Percentiles rank a stretch among this genome's conserved stretches.
These are phyloP conservation scores for Luffa acutangula DNA, from an alignment of 306 rosid genomes.

Conservation along the genomic window DNA sequence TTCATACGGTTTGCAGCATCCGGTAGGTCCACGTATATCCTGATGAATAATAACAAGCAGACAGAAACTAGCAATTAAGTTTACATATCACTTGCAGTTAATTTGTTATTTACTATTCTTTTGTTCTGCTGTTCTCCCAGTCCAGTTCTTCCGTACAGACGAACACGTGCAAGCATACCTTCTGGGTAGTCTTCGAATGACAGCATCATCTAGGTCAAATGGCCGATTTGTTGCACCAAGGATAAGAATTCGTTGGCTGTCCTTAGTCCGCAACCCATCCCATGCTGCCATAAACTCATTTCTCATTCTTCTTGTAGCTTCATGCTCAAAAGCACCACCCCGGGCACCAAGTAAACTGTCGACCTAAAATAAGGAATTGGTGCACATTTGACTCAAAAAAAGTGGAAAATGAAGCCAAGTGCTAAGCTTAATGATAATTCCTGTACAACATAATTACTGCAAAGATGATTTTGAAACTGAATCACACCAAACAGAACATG, in stretches of 20 bases:
- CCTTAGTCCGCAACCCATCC: slow-evolving; percentile 97
- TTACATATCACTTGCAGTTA: not conserved
- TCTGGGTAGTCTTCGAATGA: slow-evolving; percentile 95
- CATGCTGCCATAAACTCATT: slow-evolving; percentile 99
- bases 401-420: not conserved
- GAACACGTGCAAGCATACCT: slow-evolving; percentile 35
- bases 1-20: slow-evolving; percentile 81
- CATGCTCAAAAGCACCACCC: slow-evolving; percentile 96
- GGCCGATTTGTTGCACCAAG: slow-evolving; percentile 98
- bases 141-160: not conserved
- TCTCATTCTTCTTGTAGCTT: slow-evolving; percentile 99
- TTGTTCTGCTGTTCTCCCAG: not conserved
- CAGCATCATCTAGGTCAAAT: slow-evolving; percentile 96
- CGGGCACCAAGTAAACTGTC: slow-evolving; percentile 99
- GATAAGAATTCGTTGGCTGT: slow-evolving; percentile 80
- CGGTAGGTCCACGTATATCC: slow-evolving; percentile 93
- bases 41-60: slow-evolving; percentile 18
- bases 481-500: not conserved
- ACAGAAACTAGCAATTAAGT: not conserved
- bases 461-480: no score
- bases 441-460: no score
- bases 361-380: slow-evolving; percentile 37
- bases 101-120: not conserved
- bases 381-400: not conserved
- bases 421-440: not conserved